A percentile compares a stretch with the other conserved stretches of the same genome.
phyloP scores from a whole-genome alignment of 2,329 filamentous ascomycete species.

The Xylaria sp. region DNA sequence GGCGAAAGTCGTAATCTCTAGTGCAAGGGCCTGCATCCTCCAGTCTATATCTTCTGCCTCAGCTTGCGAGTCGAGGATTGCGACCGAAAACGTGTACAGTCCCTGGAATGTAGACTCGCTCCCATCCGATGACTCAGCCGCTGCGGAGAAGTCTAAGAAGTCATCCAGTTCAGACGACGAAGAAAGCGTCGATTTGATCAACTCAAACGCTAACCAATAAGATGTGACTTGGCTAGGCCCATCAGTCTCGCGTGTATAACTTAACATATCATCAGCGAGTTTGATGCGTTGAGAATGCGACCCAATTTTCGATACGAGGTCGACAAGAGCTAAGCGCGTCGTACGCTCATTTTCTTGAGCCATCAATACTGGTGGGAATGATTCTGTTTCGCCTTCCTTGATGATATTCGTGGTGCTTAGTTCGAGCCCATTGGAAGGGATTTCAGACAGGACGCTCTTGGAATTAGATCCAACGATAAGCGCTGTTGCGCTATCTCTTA shows the following conservation, averaged over 20 bases:
- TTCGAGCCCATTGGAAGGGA: conserved; percentile 47
- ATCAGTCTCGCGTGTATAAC: conserved; percentile 67
- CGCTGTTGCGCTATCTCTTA: conserved; percentile 77
- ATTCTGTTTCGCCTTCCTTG: conserved; percentile 36
- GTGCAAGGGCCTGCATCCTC: conserved; percentile 79
- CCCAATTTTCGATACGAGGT: conserved; percentile 67
- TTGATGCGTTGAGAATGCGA: conserved; percentile 68
- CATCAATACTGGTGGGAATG: conserved; percentile 72
- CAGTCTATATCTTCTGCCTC: conserved; percentile 69
- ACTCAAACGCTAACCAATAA: conserved; percentile 82
- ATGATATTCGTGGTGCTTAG: conserved; percentile 48
- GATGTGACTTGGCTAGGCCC: conserved; percentile 72
- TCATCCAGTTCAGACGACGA: conserved; percentile 69
- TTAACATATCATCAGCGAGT: conserved; percentile 73
- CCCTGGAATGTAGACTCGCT: conserved; percentile 67
- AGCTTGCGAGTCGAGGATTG: conserved; percentile 66
- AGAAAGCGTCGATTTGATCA: conserved; percentile 69
- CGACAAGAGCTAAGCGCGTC: conserved; percentile 67
- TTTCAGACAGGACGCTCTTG: conserved; percentile 50
- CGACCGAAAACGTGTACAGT: conserved; percentile 75
- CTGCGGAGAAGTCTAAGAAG: conserved; percentile 69
- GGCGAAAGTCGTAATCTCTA: conserved; percentile 83
- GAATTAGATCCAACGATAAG: conserved; percentile 53
- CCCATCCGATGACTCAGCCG: conserved; percentile 53
- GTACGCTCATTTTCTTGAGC: conserved; percentile 72